phyloP scores from a whole-genome alignment of 441 rosid species.

The Aquilaria agallochum region DNA sequence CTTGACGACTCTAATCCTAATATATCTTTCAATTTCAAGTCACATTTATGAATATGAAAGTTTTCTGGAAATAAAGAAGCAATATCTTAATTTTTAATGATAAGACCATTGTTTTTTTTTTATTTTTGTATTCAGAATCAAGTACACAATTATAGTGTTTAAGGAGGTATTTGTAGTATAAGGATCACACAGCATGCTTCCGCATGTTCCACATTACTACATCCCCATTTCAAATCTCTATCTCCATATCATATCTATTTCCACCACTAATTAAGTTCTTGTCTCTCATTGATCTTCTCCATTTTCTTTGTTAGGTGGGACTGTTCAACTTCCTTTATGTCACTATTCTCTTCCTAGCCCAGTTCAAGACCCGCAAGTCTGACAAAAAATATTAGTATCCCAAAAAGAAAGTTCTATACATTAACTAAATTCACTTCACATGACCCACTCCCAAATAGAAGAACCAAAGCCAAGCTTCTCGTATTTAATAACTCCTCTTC shows the following conservation, averaged over 20 bases:
- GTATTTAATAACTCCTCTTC: background rate
- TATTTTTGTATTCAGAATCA: no score
- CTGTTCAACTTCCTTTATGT: conserved; percentile 55
- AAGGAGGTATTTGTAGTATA: no score
- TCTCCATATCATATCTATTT: conserved; percentile 12
- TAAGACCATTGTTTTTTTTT: conserved; percentile 12
- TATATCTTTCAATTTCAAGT: no score
- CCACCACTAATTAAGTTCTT: background rate
- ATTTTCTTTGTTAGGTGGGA: conserved; percentile 47
- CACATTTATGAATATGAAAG: no score
- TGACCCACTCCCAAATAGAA: conserved; percentile 5
- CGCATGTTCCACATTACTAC: conserved; percentile 10
- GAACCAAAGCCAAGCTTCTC: background rate
- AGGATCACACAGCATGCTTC: background rate
- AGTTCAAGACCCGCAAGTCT: conserved; percentile 12
- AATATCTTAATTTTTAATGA: no score
- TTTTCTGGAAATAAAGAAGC: no score
- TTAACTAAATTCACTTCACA: conserved; percentile 12
- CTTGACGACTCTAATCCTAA: no score
- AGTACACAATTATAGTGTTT: no score
- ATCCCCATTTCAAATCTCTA: conserved; percentile 1
- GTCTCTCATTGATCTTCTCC: conserved; percentile 2
- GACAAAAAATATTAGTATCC: conserved; percentile 15
- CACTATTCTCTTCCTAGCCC: conserved; percentile 27
- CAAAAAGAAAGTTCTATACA: background rate